A percentile compares a stretch with the other conserved stretches of the same genome.
These are phyloP conservation scores for Coccomyxa subellipsoidea DNA, from an alignment of 163 green algal genomes.

Conservation along the genomic window DNA sequence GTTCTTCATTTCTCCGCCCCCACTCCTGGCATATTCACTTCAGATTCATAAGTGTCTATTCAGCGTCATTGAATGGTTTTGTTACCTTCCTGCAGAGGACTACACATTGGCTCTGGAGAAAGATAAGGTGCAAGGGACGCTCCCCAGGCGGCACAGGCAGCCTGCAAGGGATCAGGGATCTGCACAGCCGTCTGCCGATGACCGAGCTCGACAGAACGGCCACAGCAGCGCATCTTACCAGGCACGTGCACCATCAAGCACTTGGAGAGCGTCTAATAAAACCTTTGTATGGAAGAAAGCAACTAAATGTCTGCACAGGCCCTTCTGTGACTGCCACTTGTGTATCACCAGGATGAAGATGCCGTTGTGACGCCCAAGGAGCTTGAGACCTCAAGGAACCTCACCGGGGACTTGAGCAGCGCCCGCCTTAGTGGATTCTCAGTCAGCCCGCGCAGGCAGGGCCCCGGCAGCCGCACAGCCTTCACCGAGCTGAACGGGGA, in stretches of 20 bases:
- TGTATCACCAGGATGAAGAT: background rate
- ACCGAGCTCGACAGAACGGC: background rate
- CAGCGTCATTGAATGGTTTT: background rate
- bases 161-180: background rate
- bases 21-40: background rate
- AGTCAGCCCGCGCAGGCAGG: background rate
- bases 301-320: too few species aligned
- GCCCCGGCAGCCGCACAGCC: background rate
- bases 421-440: background rate
- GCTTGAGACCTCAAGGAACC: background rate
- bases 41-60: background rate
- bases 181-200: background rate
- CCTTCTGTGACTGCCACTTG: too few species aligned
- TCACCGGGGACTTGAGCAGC: background rate
- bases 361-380: background rate
- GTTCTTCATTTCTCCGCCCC: background rate
- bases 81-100: slow-evolving; percentile 67
- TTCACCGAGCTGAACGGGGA: background rate
- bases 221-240: background rate
- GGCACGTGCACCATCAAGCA: background rate
- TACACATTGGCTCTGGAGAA: slow-evolving; percentile 61
- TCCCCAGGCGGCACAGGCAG: slow-evolving; percentile 1
- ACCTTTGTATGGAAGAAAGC: too few species aligned
- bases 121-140: slow-evolving; percentile 36
- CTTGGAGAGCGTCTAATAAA: too few species aligned